A percentile compares a stretch with the other conserved stretches of the same genome.
These are phyloP conservation scores for Telopea speciosissima DNA, from an alignment of 177 flowering plant genomes.

Conservation along the genomic window DNA sequence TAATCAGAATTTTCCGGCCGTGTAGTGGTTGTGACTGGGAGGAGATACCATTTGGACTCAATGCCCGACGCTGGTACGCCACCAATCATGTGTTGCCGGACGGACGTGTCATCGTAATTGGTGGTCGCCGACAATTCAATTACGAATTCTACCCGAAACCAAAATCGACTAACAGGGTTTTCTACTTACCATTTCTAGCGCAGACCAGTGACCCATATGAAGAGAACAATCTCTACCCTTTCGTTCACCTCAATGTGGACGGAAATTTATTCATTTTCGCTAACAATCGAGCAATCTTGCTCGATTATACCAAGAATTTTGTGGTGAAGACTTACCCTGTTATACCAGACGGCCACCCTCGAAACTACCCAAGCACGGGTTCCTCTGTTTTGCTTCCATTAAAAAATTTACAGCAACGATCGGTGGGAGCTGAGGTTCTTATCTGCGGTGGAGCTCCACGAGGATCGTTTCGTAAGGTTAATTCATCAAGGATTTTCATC, in stretches of 20 bases:
- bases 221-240: conserved; percentile 80
- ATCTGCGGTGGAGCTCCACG: conserved; percentile 77
- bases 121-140: conserved; percentile 58
- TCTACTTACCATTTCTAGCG: conserved; percentile 34
- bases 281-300: conserved; percentile 51
- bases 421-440: conserved; percentile 54
- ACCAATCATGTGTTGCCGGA: conserved; percentile 61
- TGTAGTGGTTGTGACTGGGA: conserved; percentile 57
- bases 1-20: conserved; percentile 34
- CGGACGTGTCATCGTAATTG: conserved; percentile 48
- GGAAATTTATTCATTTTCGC: conserved; percentile 64
- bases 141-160: conserved; percentile 68
- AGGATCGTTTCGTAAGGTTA: conserved; percentile 34
- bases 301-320: conserved; percentile 35
- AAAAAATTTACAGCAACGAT: conserved; percentile 20
- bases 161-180: not conserved
- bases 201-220: conserved; percentile 32
- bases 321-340: conserved; percentile 44
- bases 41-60: conserved; percentile 31
- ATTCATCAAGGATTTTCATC: conserved; percentile 15
- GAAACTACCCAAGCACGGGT: conserved; percentile 71
- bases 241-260: conserved; percentile 50
- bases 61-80: conserved; percentile 57
- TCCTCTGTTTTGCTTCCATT: conserved; percentile 66
- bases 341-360: conserved; percentile 59